Conservation (phyloP, 208 protist genomes). For the Leishmania guyanensis region DNA sequence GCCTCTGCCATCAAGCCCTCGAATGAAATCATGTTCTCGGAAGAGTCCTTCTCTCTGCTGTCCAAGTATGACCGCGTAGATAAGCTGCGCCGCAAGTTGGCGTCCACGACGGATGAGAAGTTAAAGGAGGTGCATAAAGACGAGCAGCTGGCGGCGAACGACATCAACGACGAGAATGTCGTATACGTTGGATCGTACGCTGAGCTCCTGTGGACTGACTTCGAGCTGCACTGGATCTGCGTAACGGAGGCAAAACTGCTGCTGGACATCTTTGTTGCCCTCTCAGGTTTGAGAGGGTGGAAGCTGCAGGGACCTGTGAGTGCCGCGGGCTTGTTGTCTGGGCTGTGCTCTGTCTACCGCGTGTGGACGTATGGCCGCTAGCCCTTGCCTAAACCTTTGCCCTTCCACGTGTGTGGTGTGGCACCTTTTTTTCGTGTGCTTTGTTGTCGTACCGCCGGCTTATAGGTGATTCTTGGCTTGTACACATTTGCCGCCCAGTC, state of each 20-base stretch:
- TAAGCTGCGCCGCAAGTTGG: constrained; percentile 76
- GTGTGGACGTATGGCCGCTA: constrained; percentile 91
- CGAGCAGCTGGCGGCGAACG: constrained; percentile 22
- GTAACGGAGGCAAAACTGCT: constrained; percentile 89
- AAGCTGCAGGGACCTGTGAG: constrained; percentile 73
- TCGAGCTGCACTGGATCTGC: constrained; percentile 91
- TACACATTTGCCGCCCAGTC: too few relatives aligned
- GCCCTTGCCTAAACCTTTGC: neutral
- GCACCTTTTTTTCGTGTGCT: neutral
- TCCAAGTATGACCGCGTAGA: constrained; percentile 87
- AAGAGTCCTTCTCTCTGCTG: constrained; percentile 84
- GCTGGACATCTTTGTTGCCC: constrained; percentile 87
- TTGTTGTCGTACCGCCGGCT: neutral
- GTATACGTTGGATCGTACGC: constrained; percentile 82
- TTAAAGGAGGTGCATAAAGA: constrained; percentile 26
- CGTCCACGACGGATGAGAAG: constrained; percentile 35
- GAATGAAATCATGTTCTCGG: constrained; percentile 65
- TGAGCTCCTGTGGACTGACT: constrained; percentile 87
- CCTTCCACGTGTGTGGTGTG: neutral
- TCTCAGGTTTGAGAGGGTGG: constrained; percentile 62
- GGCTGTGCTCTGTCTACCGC: constrained; percentile 87
- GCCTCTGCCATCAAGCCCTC: constrained; percentile 47
- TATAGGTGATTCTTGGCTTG: too few relatives aligned
- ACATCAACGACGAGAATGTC: constrained; percentile 47
- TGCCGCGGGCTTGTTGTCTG: constrained; percentile 80